These are phyloP conservation scores for Aspergillus ochraceus DNA, from an alignment of 2,329 filamentous ascomycete genomes.

Conservation along the genomic window DNA sequence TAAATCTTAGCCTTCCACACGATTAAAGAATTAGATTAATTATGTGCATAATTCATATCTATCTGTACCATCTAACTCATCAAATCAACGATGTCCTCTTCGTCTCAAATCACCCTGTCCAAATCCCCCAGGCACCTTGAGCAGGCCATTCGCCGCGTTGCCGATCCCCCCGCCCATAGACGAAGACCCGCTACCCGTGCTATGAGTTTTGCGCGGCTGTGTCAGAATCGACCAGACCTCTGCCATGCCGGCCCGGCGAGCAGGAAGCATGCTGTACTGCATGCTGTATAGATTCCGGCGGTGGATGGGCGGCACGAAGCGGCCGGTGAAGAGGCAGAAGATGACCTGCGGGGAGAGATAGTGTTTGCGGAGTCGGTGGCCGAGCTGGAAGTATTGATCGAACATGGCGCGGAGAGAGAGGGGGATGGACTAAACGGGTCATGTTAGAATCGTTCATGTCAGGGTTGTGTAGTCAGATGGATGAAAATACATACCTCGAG, in stretches of 20 bases:
- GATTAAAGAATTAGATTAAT: not conserved
- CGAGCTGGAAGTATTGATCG: conserved; percentile 94
- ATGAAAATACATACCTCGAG: conserved; percentile 64
- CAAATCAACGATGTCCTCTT: conserved; percentile 34
- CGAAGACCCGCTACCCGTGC: conserved; percentile 24
- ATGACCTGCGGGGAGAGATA: conserved; percentile 89
- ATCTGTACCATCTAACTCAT: not conserved
- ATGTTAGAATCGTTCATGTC: conserved; percentile 12
- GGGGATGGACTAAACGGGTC: conserved; percentile 69
- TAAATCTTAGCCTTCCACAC: not conserved
- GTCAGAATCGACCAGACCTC: conserved; percentile 82
- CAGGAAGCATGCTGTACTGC: conserved; percentile 97
- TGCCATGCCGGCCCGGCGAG: conserved; percentile 71
- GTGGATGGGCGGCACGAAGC: conserved; percentile 92
- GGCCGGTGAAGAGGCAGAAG: conserved; percentile 82
- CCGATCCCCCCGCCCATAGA: conserved; percentile 27
- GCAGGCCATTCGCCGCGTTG: conserved; percentile 26
- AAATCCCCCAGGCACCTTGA: conserved; percentile 36
- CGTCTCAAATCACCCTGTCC: conserved; percentile 32
- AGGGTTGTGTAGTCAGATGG: not conserved
- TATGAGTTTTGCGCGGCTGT: conserved; percentile 38
- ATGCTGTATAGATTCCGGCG: conserved; percentile 92
- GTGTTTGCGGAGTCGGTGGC: conserved; percentile 87
- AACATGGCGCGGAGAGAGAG: conserved; percentile 93
- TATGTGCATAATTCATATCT: not conserved